Base-by-base conservation (phyloP, 345 rosid genomes). In the Sonneratia alba region DNA sequence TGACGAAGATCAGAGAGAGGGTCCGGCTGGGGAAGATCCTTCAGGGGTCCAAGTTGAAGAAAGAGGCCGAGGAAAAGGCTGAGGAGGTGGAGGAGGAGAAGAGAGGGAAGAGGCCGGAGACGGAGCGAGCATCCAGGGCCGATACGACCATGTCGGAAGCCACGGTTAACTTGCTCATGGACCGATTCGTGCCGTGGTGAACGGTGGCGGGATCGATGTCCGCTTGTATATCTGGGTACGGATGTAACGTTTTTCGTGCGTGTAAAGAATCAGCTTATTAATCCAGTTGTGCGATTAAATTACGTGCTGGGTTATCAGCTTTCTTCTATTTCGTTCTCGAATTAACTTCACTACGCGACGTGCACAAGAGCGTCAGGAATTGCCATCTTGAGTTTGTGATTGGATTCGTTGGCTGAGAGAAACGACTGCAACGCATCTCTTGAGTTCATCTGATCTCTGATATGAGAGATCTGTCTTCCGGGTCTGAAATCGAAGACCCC, bases 111-210 rank as follows among this genome's bases (percentile, higher is more conserved):
- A 62, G 19, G 66, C 18, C 51, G 43, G 42, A 37, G 24, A 21
- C n/a, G 57, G 68, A 68, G 36, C 55, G 68, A 53, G 82, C 71
- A 19, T 79, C 68, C 48, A 73, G 57, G 22, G 27, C 73, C 32
- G 84, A 73, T 70, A 22, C 74, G 71, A 65, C 84, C 7, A 85
- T 90, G 84, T 87, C 91, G 15, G 98, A 92, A 65, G 43, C 85
- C 40, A 88, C 91, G 19, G 82, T 92, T 32, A 85, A 83, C 79
- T 70, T 90, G 84, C 83, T 92, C 51, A 88, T 92, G 87, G 98
- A 92, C 74, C 89, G 92, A 16, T 92, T 92, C 82, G 98, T 83
- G 27, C 91, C 90, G 72, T 87, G 87, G 75, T 84, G 82, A 84
- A 62, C 18, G 56, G 18, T 7, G 7, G 56, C 21, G 56, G 56